Conservation (phyloP, 306 rosid genomes). For the Cicer yamashitae region DNA sequence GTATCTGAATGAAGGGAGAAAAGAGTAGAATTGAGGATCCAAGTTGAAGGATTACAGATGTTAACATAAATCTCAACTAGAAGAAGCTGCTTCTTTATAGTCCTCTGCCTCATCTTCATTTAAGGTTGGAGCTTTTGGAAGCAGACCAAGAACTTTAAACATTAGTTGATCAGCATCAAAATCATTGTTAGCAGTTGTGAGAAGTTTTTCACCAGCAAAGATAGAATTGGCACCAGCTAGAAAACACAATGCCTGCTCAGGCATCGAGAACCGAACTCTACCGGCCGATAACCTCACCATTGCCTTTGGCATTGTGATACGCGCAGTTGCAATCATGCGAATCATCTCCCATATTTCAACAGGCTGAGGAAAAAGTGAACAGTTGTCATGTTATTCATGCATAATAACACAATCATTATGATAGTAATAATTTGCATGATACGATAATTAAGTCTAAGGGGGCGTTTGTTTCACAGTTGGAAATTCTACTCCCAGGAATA, state of each 20-base stretch:
- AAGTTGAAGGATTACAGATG: slow-evolving; percentile 5
- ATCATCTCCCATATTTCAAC: slow-evolving; percentile 99
- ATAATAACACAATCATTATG: slow-evolving; percentile 19
- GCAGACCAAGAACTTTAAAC: slow-evolving; percentile 60
- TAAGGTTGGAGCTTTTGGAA: slow-evolving; percentile 55
- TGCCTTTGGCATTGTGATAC: slow-evolving; percentile 89
- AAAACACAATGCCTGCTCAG: slow-evolving; percentile 95
- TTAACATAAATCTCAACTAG: slow-evolving; percentile 38
- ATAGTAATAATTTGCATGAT: slow-evolving; percentile 24
- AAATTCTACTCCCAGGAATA: too few relatives aligned
- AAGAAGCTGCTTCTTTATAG: slow-evolving; percentile 52
- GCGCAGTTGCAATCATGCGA: slow-evolving; percentile 92
- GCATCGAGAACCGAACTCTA: slow-evolving; percentile 89
- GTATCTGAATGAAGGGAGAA: neutral
- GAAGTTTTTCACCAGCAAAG: slow-evolving; percentile 95
- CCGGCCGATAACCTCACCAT: slow-evolving; percentile 98
- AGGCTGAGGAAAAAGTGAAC: slow-evolving; percentile 60
- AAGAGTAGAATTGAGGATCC: slow-evolving; percentile 9
- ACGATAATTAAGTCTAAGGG: neutral
- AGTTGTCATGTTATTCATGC: slow-evolving; percentile 8
- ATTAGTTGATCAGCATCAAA: slow-evolving; percentile 86
- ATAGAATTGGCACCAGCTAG: slow-evolving; percentile 97
- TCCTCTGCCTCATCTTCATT: slow-evolving; percentile 42
- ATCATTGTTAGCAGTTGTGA: slow-evolving; percentile 92
- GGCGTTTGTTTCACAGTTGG: too few relatives aligned